Conservation (phyloP, 352 stramenopile species). For the Phytophthora quininea region DNA sequence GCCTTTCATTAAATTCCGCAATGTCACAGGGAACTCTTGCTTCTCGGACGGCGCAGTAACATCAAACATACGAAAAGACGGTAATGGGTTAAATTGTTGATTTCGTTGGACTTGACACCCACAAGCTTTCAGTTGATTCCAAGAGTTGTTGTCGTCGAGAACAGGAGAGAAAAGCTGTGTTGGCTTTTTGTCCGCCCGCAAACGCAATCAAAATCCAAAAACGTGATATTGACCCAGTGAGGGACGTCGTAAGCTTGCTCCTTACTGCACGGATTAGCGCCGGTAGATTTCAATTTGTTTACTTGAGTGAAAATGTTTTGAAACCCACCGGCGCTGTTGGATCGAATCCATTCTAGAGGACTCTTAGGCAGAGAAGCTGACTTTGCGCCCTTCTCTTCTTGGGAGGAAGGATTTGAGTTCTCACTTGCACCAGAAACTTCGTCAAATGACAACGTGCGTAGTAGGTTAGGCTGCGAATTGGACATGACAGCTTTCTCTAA, state of each 20-base stretch:
- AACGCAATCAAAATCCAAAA: constrained; percentile 81
- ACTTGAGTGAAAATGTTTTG: constrained; percentile 13
- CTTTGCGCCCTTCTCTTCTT: constrained; percentile 10
- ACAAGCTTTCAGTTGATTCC: constrained; percentile 32
- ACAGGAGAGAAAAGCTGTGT: background rate
- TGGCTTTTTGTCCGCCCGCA: constrained; percentile 31
- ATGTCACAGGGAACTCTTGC: constrained; percentile 52
- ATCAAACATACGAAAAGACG: constrained; percentile 81
- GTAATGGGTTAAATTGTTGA: constrained; percentile 59
- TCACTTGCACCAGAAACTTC: constrained; percentile 18
- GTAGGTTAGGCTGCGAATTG: constrained; percentile 13
- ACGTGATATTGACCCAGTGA: constrained; percentile 94
- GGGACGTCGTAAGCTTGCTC: constrained; percentile 87
- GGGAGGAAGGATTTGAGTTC: constrained; percentile 22
- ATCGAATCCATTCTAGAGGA: constrained; percentile 24
- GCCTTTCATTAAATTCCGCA: constrained; percentile 57
- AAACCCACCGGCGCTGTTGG: constrained; percentile 13
- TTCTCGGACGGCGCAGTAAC: constrained; percentile 54
- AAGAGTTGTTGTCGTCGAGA: constrained; percentile 7
- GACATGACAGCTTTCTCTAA: constrained; percentile 1
- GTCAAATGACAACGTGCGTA: constrained; percentile 26
- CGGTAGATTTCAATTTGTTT: background rate
- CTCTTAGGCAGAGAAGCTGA: constrained; percentile 33
- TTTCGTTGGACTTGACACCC: constrained; percentile 53
- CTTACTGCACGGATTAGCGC: background rate